phyloP scores from a whole-genome alignment of 257 asterid species.

The Penstemon eatonii region DNA sequence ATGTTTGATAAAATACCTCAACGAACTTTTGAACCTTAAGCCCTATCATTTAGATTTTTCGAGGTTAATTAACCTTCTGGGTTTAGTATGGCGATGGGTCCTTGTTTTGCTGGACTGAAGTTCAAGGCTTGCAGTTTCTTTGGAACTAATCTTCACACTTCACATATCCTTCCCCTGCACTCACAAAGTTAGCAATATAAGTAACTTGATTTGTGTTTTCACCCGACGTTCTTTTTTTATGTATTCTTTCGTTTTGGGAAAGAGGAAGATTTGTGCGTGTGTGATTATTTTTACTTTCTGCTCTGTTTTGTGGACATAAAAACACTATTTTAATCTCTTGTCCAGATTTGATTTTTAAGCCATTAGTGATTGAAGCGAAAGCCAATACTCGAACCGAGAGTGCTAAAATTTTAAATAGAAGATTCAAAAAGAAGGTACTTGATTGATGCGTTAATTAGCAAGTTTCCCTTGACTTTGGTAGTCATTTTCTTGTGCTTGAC shows the following conservation, averaged over 20 bases:
- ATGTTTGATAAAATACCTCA: conserved; percentile 54
- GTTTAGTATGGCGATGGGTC: conserved; percentile 38
- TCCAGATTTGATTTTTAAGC: conserved; percentile 44
- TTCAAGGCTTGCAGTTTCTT: conserved; percentile 46
- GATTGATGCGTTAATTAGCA: not conserved
- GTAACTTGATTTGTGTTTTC: not conserved
- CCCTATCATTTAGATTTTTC: not conserved
- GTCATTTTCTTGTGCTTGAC: not conserved
- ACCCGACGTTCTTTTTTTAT: not conserved
- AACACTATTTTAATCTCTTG: not conserved
- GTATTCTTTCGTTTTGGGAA: conserved; percentile 1
- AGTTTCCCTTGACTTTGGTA: not conserved
- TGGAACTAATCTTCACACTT: conserved; percentile 39
- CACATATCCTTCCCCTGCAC: conserved; percentile 30
- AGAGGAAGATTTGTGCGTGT: not conserved
- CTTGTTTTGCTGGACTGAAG: conserved; percentile 38
- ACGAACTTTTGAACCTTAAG: conserved; percentile 13
- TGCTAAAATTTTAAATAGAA: conserved; percentile 60
- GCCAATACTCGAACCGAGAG: conserved; percentile 58
- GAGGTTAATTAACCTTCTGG: conserved; percentile 18
- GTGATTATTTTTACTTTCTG: not conserved
- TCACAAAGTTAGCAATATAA: conserved; percentile 40
- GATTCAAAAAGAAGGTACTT: conserved; percentile 64
- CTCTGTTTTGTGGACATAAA: not conserved
- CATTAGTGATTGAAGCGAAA: conserved; percentile 60